Evolutionary conservation across 371 early-diverging fungal genomes (phyloP), one percentile per base, ranked within the genome.

Genomic region (Lichtheimia hyalospora): DNA sequence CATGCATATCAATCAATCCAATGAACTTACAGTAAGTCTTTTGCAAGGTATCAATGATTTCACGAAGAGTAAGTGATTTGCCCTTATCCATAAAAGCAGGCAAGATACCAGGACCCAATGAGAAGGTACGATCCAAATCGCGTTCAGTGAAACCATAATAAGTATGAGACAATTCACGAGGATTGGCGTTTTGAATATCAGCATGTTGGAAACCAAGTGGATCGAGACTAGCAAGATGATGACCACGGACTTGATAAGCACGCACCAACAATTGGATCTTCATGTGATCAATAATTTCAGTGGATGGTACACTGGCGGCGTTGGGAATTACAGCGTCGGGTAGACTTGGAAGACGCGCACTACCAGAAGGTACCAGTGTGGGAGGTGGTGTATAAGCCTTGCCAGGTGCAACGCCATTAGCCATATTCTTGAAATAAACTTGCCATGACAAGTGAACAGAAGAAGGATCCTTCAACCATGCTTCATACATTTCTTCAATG

Each of bases 381-480:
- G 95, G 96, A 23, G 96, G 91, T 43, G 93, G 74, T 57, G 82
- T 82, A 80, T 90, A 94, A 23, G 94, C 92, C 57, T 85, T 74
- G 12, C 86, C 82, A 18, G 92, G 86, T 64, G 78, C 66, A 49
- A 84, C 83, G 39, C 90, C 91, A 46, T 82, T 80, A 49, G 89
- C 84, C 67, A 94, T 85, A 79, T 97, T 96, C 69, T 86, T 86
- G 71, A 98, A 98, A 82, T 97, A 97, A n/a, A 93, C 85, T 73
- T 94, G 94, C 99, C 99, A 98, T 54, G 96, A 95, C 49, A 92
- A 77, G 73, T 97, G 98, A n/a, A 98, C 99, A 10, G 94, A 90
- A 42, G 69, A 74, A n/a, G 99, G 97, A 64, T 98, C 96, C 63
- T 82, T 78, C 43, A 84, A 79, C 93, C 96, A 97, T 18, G 95